Base-by-base conservation (phyloP, 352 stramenopile species). In the Phytopythium helicoides region DNA sequence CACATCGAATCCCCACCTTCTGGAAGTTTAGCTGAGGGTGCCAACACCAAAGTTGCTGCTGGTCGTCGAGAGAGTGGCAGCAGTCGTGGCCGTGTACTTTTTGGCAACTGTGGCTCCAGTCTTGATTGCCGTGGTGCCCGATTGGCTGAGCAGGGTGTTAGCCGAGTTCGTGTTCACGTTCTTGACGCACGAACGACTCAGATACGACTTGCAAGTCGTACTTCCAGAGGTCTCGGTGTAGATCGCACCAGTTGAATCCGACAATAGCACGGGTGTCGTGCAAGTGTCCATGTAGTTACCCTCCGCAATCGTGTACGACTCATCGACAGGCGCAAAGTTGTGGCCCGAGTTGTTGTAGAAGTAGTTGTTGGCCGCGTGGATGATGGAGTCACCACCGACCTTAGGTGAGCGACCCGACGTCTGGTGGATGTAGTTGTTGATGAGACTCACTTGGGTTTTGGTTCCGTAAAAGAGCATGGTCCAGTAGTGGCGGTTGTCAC, bases 401-500 rank as follows among this genome's bases (percentile, higher is more conserved):
- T 71, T 71, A 3, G 62, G 62, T 1, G 62, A 71, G 23, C 62
- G 62, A 10, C 62, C 62, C 0, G 62, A 70, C n/a, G 62, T 71
- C 6, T 48, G 36, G 57, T 71, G 62, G 35, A 71, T 59, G 58
- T 71, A 71, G 50, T 71, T 71, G 57, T 66, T 63, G 10, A 71
- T 36, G 47, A 37, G 58, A 34, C 58, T 78, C 34, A 81, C 45
- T 21, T 58, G 19, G 28, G 66, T 74, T 51, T 66, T 35, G 33
- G 62, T 66, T 15, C 68, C 68, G 55, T 73, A 66, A 41, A 75
- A 64, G 44, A 77, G 57, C 56, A 73, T 67, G 23, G 55, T 73
- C 71, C 71, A 81, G 61, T 81, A 81, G 58, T 81, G 71, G 48
- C 54, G 66, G 41, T 61, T 64, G 34, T 75, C 65, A 41, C 64